A percentile compares a stretch with the other conserved stretches of the same genome.
Evolutionary conservation across 257 asterid species (phyloP).

Genomic region (Solanum lycopersicoides): DNA sequence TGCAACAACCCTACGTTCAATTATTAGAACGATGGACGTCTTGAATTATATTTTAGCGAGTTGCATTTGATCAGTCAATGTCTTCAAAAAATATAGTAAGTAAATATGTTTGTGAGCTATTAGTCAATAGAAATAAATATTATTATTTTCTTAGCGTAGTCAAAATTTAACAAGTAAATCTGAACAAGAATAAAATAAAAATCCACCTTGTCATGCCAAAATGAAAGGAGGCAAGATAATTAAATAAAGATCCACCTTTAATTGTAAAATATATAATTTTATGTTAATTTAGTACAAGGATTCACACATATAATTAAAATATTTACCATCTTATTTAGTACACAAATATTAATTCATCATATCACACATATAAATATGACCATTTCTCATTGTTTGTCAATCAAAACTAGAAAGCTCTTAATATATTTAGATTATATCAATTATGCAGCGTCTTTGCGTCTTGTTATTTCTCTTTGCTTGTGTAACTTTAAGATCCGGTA

Average conservation of each 20-base stretch:
- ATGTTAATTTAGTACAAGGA: background rate
- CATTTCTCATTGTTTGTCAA: background rate
- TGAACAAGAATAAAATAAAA: too few relatives aligned
- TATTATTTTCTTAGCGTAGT: rapidly evolving
- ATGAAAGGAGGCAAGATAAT: background rate
- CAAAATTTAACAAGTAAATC: background rate
- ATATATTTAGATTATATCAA: background rate
- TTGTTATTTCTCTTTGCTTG: background rate
- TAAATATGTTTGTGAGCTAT: too few relatives aligned
- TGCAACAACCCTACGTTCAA: background rate
- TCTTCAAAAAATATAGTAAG: background rate
- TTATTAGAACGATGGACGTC: too few relatives aligned
- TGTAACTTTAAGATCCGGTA: background rate
- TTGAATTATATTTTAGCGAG: background rate
- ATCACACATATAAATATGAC: background rate
- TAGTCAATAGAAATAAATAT: too few relatives aligned
- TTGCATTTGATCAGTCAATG: too few relatives aligned
- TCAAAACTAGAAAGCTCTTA: background rate
- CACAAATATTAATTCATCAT: background rate
- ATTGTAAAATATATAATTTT: background rate
- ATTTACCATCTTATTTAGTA: background rate
- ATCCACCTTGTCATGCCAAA: background rate
- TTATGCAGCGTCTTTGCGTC: background rate
- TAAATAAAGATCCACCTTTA: background rate
- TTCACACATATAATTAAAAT: background rate